Evolutionary conservation across 1,284 basidiomycete species (phyloP), one percentile per base, ranked within the genome.

Genomic region (Hypsizygus ulmarius): DNA sequence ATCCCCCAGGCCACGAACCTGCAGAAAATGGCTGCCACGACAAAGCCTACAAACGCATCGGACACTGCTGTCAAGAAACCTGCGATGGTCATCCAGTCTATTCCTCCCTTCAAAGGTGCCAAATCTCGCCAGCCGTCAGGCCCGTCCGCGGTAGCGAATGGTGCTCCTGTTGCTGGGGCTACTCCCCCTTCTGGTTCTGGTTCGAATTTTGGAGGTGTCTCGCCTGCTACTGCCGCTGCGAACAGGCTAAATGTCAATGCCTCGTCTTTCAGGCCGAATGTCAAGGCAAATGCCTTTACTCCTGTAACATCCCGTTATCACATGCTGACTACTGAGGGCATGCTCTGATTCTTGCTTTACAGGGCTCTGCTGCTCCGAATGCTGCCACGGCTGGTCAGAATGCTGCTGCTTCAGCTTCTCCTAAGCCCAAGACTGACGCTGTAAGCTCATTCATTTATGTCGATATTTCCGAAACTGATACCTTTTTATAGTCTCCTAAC

Each of bases 101-200:
- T 99, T 58, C 96, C 95, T 9, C 87, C 95, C 4, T 98, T 96
- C 79, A 89, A 87, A 63, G 87, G 91, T 39, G 70, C 34, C 39
- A 73, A 72, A 57, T 12, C 55, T 25, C 62, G 59, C 27, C 55
- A 79, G 54, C 59, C 64, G 12, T 44, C 64, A 14, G 52, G 59
- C n/a, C 27, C 59, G 11, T 37, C 59, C 21, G 59, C 61, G 12
- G 51, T 60, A 11, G 27, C 57, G 6, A 61, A 59, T 37, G 57
- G 60, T 19, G 38, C 58, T 15, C 51, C 50, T 0, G 30, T 39
- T 15, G 15, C 41, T 9, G 47, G 36, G 21, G 39, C 37, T 25
- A 49, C 28, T 39, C 38, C 47, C 4, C 39, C 59, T n/a, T 51
- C 63, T 33, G 49, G 56, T 48, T 61, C 71, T 12, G 56, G 59